Evolutionary conservation across 2,329 filamentous ascomycete genomes (phyloP), one percentile per base, ranked within the genome.

Genomic region (Colletotrichum liaoningense): DNA sequence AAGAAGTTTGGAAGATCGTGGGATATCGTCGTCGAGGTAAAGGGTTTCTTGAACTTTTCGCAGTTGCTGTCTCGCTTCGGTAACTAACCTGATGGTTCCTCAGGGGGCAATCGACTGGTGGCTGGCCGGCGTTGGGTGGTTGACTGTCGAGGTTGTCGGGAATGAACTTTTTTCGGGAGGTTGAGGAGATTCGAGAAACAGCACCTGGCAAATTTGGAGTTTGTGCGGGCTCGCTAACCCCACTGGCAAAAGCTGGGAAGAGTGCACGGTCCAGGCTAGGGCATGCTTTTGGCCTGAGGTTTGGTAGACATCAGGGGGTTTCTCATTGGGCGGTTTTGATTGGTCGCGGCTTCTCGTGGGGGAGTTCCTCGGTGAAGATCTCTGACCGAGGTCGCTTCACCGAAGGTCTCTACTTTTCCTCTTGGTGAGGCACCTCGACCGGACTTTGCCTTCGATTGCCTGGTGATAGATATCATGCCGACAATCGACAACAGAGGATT

Each of bases 201-300:
- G n/a, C 63, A 38, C 56, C 55, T 52, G 30, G 42, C 35, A 64
- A 63, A 63, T 74, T 74, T 67, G 46, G 33, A 56, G 30, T 56
- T 73, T 74, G 72, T 73, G 72, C 64, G 72, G 68, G 56, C 69
- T 74, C 68, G 72, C 68, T 74, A 72, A 65, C 67, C 60, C 70
- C 66, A 72, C 69, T 57, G n/a, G 26, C 64, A 64, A 49, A 14
- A 38, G 24, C 16, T 54, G 14, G 30, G 56, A 19, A 22, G 22
- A 5, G 4, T 22, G 72, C 72, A 74, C 72, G 68, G 68, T n/a
- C 69, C 72, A 73, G 24, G 2, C 33, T 74, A 74, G 72, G 72
- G 72, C 72, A 72, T 30, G 49, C 62, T 30, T 46, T 52, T 14
- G 52, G 63, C 69, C 69, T 72, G 46, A 72, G 69, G 69, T 19